These are phyloP conservation scores for Blastocystis sp. DNA, from an alignment of 352 stramenopile species.

Conservation along the genomic window DNA sequence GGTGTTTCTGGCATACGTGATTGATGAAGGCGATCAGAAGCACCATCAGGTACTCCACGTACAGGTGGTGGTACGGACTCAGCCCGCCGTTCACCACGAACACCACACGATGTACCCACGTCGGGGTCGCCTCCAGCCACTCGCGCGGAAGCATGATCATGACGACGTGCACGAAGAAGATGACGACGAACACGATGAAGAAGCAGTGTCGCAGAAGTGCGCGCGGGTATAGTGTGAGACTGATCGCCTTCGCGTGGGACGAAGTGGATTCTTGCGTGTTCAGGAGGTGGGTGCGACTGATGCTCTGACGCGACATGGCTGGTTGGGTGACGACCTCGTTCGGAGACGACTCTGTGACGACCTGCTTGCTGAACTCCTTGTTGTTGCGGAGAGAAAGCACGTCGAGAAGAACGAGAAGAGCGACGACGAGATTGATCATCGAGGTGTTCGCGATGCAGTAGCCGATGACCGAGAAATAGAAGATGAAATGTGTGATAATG, in stretches of 20 bases:
- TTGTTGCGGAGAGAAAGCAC: background rate
- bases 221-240: background rate
- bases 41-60: slow-evolving; percentile 20
- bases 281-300: background rate
- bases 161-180: slow-evolving; percentile 3
- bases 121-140: background rate
- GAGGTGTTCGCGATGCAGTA: slow-evolving; percentile 47
- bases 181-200: background rate
- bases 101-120: background rate
- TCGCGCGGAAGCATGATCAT: background rate
- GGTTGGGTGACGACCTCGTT: background rate
- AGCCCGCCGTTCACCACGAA: slow-evolving; percentile 25
- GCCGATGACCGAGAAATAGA: slow-evolving; percentile 36
- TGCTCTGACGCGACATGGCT: background rate
- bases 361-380: background rate
- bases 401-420: slow-evolving; percentile 27
- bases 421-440: slow-evolving; percentile 21
- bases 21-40: background rate
- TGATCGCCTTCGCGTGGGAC: background rate
- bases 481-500: slow-evolving; percentile 10
- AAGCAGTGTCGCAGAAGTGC: background rate
- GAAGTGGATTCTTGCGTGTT: background rate
- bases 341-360: background rate
- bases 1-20: background rate
- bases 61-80: background rate